Percentiles rank a stretch among this genome's conserved stretches.
These are phyloP conservation scores for Pythium rishiriense DNA, from an alignment of 352 stramenopile genomes.

Conservation along the genomic window DNA sequence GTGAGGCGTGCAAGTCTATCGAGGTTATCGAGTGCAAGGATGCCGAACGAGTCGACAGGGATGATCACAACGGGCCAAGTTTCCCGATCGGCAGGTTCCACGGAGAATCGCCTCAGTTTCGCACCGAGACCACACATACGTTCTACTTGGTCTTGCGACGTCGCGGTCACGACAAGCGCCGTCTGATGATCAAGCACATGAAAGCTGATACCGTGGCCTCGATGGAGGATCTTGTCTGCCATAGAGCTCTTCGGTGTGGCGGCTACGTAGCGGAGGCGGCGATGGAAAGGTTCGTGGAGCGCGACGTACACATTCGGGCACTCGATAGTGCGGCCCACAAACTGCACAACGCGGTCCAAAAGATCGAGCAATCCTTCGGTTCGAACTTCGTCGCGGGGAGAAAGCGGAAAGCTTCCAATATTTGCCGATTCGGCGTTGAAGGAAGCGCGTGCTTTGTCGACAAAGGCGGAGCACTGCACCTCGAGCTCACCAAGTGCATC, in stretches of 20 bases:
- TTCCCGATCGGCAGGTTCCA: slow-evolving; percentile 12
- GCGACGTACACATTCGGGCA: slow-evolving; percentile 63
- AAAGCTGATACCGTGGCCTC: slow-evolving; percentile 63
- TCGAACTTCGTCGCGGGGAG: slow-evolving; percentile 42
- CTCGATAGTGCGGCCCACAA: slow-evolving; percentile 39
- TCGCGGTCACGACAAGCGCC: slow-evolving; percentile 39
- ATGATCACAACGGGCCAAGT: slow-evolving; percentile 72
- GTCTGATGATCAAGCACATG: slow-evolving; percentile 35
- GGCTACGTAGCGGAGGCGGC: slow-evolving; percentile 49
- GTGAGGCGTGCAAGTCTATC: slow-evolving; percentile 43
- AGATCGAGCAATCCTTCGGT: slow-evolving; percentile 41
- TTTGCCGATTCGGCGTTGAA: slow-evolving; percentile 2
- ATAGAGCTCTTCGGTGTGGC: slow-evolving; percentile 58
- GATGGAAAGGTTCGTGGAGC: slow-evolving; percentile 50
- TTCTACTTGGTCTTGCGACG: slow-evolving; percentile 4
- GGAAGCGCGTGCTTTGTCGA: slow-evolving; percentile 4
- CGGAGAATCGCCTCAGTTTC: slow-evolving; percentile 45
- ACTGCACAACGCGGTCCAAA: slow-evolving; percentile 32
- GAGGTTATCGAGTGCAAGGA: slow-evolving; percentile 70
- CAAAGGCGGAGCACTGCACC: slow-evolving; percentile 30
- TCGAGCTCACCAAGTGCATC: slow-evolving; percentile 32
- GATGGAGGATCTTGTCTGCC: slow-evolving; percentile 58
- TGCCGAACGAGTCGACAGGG: slow-evolving; percentile 43
- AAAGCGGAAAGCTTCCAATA: slow-evolving; percentile 15
- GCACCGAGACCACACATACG: neutral